These are phyloP conservation scores for Pseudocercospora fuligena DNA, from an alignment of 2,329 filamentous ascomycete genomes.

Conservation along the genomic window DNA sequence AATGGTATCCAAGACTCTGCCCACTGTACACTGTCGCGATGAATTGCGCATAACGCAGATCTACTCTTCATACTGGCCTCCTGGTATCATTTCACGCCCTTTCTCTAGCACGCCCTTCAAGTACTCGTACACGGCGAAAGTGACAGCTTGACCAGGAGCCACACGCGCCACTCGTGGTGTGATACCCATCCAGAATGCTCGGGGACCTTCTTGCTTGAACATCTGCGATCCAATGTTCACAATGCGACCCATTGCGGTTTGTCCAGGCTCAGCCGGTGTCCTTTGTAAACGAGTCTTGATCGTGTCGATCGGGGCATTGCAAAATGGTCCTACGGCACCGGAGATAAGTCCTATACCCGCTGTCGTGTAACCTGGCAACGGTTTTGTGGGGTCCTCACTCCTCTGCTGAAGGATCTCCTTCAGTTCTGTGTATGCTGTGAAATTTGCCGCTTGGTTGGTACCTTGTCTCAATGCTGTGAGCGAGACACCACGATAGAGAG, in stretches of 20 bases:
- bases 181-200: slow-evolving; percentile 99
- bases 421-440: slow-evolving; percentile 95
- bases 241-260: slow-evolving; percentile 80
- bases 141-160: slow-evolving; percentile 87
- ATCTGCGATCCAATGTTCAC: slow-evolving; percentile 68
- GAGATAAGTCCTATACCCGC: slow-evolving; percentile 87
- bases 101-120: slow-evolving; percentile 56
- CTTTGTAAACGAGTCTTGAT: slow-evolving; percentile 98
- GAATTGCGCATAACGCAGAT: not conserved
- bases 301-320: slow-evolving; percentile 96
- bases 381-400: slow-evolving; percentile 71
- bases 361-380: slow-evolving; percentile 86
- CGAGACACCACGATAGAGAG: slow-evolving; percentile 90
- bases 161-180: slow-evolving; percentile 97
- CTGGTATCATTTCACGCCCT: slow-evolving; percentile 52
- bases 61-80: slow-evolving; percentile 57
- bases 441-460: slow-evolving; percentile 97
- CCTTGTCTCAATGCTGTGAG: slow-evolving; percentile 93
- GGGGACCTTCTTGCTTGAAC: slow-evolving; percentile 83
- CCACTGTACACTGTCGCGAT: slow-evolving; percentile 6
- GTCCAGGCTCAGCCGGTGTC: slow-evolving; percentile 76
- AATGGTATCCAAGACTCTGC: not conserved
- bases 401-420: slow-evolving; percentile 75
- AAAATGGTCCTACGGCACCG: slow-evolving; percentile 93
- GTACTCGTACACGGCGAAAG: slow-evolving; percentile 64